Percentiles rank a stretch among this genome's conserved stretches.
phyloP scores from a whole-genome alignment of 2,329 filamentous ascomycete species.

The Aaosphaeria arxii region DNA sequence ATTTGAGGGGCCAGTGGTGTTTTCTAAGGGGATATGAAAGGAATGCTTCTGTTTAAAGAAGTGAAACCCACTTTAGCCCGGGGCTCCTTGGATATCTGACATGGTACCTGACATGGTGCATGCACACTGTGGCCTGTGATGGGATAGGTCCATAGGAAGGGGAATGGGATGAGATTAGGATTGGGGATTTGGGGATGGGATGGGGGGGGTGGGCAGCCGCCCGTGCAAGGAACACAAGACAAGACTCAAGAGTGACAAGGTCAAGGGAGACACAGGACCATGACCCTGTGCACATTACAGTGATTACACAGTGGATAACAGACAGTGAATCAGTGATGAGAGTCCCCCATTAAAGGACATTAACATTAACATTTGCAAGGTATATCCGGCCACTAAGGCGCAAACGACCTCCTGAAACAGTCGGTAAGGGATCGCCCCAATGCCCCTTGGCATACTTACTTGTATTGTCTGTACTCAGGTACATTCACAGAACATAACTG shows the following conservation, averaged over 20 bases:
- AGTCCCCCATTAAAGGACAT: not conserved
- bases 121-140: constrained; percentile 2
- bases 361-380: not conserved
- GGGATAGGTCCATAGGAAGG: not conserved
- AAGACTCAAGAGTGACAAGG: too few relatives aligned
- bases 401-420: constrained; percentile 29
- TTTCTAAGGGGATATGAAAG: constrained; percentile 21
- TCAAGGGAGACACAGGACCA: too few relatives aligned
- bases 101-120: constrained; percentile 19
- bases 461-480: too few relatives aligned
- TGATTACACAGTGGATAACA: not conserved
- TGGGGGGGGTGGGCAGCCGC: not conserved
- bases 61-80: constrained; percentile 31
- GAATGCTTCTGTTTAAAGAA: constrained; percentile 33
- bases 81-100: constrained; percentile 2
- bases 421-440: constrained; percentile 22
- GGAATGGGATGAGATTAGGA: not conserved
- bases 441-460: constrained; percentile 2
- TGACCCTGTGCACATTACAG: too few relatives aligned
- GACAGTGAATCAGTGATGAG: not conserved
- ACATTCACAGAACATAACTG: too few relatives aligned
- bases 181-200: not conserved
- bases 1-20: constrained; percentile 16
- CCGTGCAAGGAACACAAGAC: not conserved
- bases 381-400: constrained; percentile 14